Conservation (phyloP, 2,329 filamentous ascomycete species). For the Colletotrichum somersetense region DNA sequence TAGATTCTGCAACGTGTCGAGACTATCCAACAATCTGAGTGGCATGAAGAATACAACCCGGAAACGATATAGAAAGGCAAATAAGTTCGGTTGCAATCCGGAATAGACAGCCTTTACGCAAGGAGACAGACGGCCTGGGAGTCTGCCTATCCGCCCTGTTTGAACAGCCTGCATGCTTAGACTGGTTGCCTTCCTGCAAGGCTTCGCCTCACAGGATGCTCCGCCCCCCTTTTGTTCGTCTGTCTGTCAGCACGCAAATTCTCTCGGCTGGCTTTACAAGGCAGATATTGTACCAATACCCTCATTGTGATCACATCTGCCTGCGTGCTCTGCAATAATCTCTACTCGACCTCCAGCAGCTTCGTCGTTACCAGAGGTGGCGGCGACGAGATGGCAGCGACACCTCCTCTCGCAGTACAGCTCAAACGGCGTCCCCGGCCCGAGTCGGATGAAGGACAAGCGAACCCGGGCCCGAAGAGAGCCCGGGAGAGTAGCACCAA, state of each 20-base stretch:
- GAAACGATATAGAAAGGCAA: not conserved
- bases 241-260: not conserved
- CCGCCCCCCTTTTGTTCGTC: not conserved
- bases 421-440: not conserved
- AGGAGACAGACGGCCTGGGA: not conserved
- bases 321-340: no score
- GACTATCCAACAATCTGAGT: not conserved
- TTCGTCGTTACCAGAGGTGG: not conserved
- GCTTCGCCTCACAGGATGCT: not conserved
- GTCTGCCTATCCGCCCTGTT: conserved; percentile 6
- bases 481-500: not conserved
- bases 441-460: not conserved
- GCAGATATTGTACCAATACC: not conserved
- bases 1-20: not conserved
- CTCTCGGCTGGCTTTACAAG: not conserved
- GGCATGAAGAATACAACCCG: not conserved
- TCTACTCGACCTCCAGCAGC: no score
- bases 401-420: not conserved
- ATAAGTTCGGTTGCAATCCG: not conserved
- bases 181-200: conserved; percentile 19
- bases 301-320: not conserved
- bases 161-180: conserved; percentile 8
- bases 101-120: not conserved
- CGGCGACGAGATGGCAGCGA: not conserved
- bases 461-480: not conserved